phyloP scores from a whole-genome alignment of 1,139 yeast genomes.

The Yamadazyma aaseri region DNA sequence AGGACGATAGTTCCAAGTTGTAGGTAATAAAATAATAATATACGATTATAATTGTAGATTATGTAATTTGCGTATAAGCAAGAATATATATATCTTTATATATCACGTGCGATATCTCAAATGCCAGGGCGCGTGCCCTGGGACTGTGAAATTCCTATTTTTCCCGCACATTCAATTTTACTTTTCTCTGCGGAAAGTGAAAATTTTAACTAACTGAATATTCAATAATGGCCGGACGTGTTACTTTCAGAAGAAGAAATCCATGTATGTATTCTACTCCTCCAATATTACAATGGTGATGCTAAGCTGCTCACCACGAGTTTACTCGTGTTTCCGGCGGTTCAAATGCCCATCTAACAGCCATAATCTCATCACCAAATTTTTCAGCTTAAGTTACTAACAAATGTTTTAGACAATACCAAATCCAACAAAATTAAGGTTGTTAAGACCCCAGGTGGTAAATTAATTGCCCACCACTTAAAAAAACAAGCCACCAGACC shows the following conservation, averaged over 20 bases:
- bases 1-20: conserved; percentile 40
- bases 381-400: too few species aligned
- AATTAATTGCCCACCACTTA: conserved; percentile 94
- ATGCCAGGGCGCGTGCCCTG: conserved; percentile 5
- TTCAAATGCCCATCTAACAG: too few species aligned
- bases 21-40: too few species aligned
- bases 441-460: conserved; percentile 99
- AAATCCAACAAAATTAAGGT: conserved; percentile 98
- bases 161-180: conserved; percentile 1
- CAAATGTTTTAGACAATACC: conserved; percentile 85
- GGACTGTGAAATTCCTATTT: not conserved
- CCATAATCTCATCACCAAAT: too few species aligned
- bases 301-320: too few species aligned
- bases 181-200: conserved; percentile 11
- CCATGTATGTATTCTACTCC: conserved; percentile 51
- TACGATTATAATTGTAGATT: too few species aligned
- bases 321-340: too few species aligned
- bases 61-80: not conserved
- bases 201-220: conserved; percentile 14
- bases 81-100: not conserved
- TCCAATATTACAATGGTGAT: too few species aligned
- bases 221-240: conserved; percentile 48
- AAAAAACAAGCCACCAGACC: conserved; percentile 94
- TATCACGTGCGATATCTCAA: conserved; percentile 3
- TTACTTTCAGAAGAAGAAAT: conserved; percentile 54